A percentile compares a stretch with the other conserved stretches of the same genome.
Conservation (phyloP, 2,329 filamentous ascomycete genomes). For the Colletotrichum limetticola region DNA sequence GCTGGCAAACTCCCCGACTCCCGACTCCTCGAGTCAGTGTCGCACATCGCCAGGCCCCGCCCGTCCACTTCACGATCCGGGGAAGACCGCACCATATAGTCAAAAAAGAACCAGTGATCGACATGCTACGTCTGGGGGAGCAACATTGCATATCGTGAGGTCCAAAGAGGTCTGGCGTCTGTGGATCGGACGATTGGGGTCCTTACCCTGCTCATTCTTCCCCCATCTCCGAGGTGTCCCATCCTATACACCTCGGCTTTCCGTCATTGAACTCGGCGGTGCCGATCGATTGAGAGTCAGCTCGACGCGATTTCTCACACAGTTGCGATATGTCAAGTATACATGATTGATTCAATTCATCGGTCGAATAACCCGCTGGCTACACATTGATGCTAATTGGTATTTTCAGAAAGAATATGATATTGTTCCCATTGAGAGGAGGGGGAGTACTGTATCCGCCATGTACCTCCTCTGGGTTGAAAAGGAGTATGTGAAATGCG, state of each 20-base stretch:
- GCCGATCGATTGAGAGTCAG: not conserved
- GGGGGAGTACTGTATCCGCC: conserved; percentile 35
- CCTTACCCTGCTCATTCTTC: not conserved
- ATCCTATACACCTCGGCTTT: not conserved
- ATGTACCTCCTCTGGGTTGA: conserved; percentile 19
- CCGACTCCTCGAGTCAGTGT: conserved; percentile 21
- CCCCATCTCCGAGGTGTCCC: not conserved
- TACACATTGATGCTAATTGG: not conserved
- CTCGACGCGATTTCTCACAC: not conserved
- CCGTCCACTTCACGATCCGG: conserved; percentile 1
- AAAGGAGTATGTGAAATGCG: not conserved
- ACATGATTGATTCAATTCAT: not conserved
- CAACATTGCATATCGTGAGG: not conserved
- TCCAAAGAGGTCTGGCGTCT: not conserved
- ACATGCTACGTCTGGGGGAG: conserved; percentile 2
- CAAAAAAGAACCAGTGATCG: not conserved
- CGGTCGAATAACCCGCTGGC: not conserved
- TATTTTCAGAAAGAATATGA: not conserved
- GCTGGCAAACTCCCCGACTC: not conserved
- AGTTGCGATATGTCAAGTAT: not conserved
- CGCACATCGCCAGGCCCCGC: conserved; percentile 6
- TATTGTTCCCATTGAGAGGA: conserved; percentile 12
- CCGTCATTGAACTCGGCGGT: not conserved
- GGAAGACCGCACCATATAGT: not conserved
- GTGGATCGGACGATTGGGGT: not conserved